A percentile compares a stretch with the other conserved stretches of the same genome.
Evolutionary conservation across 2,329 filamentous ascomycete species (phyloP).

Genomic region (Xylariaceae sp.): DNA sequence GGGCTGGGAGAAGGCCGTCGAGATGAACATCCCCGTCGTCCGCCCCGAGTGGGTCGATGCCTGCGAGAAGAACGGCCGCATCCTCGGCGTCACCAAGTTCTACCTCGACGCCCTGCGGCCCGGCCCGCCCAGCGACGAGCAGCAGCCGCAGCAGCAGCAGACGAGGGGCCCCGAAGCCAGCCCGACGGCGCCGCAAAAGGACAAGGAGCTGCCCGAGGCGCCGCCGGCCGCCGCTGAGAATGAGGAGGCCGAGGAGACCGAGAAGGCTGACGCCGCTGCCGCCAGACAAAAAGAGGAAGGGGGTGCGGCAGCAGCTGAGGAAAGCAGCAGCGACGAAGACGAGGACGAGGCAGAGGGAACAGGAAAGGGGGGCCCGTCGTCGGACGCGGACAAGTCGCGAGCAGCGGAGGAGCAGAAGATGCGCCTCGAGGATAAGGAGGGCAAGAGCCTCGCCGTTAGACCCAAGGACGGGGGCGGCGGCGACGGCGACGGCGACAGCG

Average conservation of each 20-base stretch:
- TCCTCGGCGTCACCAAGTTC: slow-evolving; percentile 90
- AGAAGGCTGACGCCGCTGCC: no score
- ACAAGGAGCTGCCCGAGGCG: slow-evolving; percentile 23
- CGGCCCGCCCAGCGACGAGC: slow-evolving; percentile 31
- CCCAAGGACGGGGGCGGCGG: slow-evolving; percentile 30
- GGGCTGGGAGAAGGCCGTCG: slow-evolving; percentile 91
- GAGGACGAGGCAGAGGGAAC: slow-evolving; percentile 25
- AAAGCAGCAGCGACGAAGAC: slow-evolving; percentile 5
- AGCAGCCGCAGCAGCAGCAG: slow-evolving; percentile 11
- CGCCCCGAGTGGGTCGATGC: slow-evolving; percentile 95
- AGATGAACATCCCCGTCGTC: slow-evolving; percentile 97
- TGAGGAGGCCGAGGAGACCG: slow-evolving; percentile 13
- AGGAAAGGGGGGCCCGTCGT: slow-evolving; percentile 24
- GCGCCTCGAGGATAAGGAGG: slow-evolving; percentile 46
- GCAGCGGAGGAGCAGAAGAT: slow-evolving; percentile 46
- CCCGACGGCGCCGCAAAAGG: slow-evolving; percentile 8
- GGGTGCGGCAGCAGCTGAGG: neutral
- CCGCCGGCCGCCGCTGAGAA: slow-evolving; percentile 13
- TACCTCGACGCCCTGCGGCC: slow-evolving; percentile 74
- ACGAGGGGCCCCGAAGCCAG: neutral
- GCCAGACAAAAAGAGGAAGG: slow-evolving; percentile 7
- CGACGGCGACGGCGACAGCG: slow-evolving; percentile 22
- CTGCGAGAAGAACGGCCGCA: slow-evolving; percentile 87
- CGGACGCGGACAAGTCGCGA: slow-evolving; percentile 19
- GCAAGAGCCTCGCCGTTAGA: slow-evolving; percentile 45